Conservation (phyloP, 176 grass and related monocot genomes). For the Bromus sterilis region DNA sequence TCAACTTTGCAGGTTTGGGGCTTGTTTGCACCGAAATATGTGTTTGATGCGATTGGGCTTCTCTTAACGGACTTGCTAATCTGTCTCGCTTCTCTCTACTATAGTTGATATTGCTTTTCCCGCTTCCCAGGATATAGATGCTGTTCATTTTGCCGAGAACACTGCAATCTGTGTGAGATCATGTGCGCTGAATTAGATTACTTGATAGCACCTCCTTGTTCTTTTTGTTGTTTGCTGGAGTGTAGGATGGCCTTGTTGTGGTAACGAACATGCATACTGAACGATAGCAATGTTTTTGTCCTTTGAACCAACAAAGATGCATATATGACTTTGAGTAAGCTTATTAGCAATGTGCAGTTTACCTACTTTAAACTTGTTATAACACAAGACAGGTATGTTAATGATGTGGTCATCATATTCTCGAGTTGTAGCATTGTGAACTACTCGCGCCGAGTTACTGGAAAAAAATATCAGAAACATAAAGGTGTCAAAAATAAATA, state of each 20-base stretch:
- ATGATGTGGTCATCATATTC: not conserved
- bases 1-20: constrained; percentile 88
- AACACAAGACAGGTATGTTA: not conserved
- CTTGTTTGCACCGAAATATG: constrained; percentile 98
- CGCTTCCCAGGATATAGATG: not conserved
- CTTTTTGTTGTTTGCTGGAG: not conserved
- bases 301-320: not conserved
- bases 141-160: not conserved
- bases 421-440: not conserved
- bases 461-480: too few relatives aligned
- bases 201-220: not conserved
- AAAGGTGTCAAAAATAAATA: too few relatives aligned
- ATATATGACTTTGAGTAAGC: not conserved
- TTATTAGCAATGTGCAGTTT: not conserved
- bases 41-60: constrained; percentile 80
- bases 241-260: not conserved
- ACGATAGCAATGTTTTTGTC: not conserved
- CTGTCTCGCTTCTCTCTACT: constrained; percentile 53
- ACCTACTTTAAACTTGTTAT: not conserved
- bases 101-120: constrained; percentile 21
- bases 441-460: too few relatives aligned
- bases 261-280: not conserved
- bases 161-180: not conserved
- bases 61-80: constrained; percentile 74
- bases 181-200: not conserved